Evolutionary conservation across 192 early-diverging fungal species (phyloP).

Genomic region (Blastocladiella britannica): DNA sequence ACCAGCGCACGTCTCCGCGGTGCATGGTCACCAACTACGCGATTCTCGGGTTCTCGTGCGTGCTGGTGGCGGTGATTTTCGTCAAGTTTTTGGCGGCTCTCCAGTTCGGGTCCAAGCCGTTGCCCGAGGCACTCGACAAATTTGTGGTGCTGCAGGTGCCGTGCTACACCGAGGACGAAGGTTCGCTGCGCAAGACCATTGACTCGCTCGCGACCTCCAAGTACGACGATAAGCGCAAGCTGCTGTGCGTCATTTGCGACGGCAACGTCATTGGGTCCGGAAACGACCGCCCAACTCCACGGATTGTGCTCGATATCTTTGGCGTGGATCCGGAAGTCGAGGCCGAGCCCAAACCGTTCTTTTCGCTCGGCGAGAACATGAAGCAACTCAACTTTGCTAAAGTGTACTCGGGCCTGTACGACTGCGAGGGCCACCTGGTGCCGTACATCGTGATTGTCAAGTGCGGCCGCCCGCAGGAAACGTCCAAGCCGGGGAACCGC

Average conservation of each 20-base stretch:
- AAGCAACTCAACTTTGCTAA: constrained; percentile 86
- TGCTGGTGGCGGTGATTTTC: constrained; percentile 61
- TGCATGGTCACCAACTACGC: constrained; percentile 74
- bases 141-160: constrained; percentile 90
- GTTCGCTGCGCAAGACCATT: constrained; percentile 62
- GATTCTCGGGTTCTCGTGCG: constrained; percentile 45
- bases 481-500: constrained; percentile 74
- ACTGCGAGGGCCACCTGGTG: constrained; percentile 66
- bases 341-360: constrained; percentile 57
- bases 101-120: constrained; percentile 46
- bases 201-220: constrained; percentile 52
- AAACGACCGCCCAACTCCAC: constrained; percentile 85
- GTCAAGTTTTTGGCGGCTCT: constrained; percentile 63
- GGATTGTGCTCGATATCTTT: constrained; percentile 80
- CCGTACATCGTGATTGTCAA: constrained; percentile 90
- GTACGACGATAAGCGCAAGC: constrained; percentile 73
- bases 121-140: constrained; percentile 76
- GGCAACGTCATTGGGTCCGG: constrained; percentile 89
- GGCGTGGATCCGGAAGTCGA: constrained; percentile 65
- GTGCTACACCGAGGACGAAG: constrained; percentile 84
- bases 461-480: constrained; percentile 68
- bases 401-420: constrained; percentile 88
- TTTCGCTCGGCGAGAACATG: constrained; percentile 70
- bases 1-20: constrained; percentile 50
- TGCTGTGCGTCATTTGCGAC: constrained; percentile 75